phyloP scores from a whole-genome alignment of 768 basidiomycete species.

The Mrakia hoshinonis region DNA sequence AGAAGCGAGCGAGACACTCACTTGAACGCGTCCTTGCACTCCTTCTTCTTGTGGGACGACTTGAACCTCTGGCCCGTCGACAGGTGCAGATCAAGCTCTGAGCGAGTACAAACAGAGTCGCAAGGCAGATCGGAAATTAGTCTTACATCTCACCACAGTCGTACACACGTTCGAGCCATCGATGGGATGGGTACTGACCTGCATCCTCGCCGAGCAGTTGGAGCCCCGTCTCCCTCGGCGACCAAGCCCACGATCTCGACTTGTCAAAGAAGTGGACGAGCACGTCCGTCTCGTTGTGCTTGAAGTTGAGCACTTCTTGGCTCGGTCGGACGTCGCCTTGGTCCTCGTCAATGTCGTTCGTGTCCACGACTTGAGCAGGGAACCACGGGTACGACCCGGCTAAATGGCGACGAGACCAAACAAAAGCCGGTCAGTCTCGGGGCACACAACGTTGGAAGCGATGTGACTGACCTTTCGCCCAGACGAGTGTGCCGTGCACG shows the following conservation, averaged over 20 bases:
- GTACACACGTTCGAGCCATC: too few species aligned
- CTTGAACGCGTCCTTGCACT: too few species aligned
- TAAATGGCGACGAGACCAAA: slow-evolving; percentile 28
- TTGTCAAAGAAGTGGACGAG: slow-evolving; percentile 2
- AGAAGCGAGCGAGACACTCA: too few species aligned
- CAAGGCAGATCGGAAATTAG: too few species aligned
- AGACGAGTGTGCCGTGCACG: slow-evolving; percentile 49
- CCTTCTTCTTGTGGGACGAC: too few species aligned
- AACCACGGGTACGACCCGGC: slow-evolving; percentile 66
- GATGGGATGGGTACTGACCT: background rate
- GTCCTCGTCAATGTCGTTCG: slow-evolving; percentile 43
- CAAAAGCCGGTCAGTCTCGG: slow-evolving; percentile 38
- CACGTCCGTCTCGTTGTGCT: background rate
- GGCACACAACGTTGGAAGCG: slow-evolving; percentile 21
- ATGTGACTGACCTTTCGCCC: slow-evolving; percentile 57
- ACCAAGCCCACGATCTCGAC: background rate
- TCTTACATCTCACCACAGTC: too few species aligned
- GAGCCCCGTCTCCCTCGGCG: background rate
- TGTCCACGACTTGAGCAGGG: slow-evolving; percentile 61
- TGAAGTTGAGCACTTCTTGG: slow-evolving; percentile 32
- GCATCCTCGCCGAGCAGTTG: background rate
- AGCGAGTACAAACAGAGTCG: too few species aligned
- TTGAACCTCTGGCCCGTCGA: too few species aligned
- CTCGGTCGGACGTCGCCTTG: slow-evolving; percentile 54
- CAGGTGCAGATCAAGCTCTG: too few species aligned